phyloP scores from a whole-genome alignment of 352 stramenopile genomes.

The Aphanomyces cochlioides region DNA sequence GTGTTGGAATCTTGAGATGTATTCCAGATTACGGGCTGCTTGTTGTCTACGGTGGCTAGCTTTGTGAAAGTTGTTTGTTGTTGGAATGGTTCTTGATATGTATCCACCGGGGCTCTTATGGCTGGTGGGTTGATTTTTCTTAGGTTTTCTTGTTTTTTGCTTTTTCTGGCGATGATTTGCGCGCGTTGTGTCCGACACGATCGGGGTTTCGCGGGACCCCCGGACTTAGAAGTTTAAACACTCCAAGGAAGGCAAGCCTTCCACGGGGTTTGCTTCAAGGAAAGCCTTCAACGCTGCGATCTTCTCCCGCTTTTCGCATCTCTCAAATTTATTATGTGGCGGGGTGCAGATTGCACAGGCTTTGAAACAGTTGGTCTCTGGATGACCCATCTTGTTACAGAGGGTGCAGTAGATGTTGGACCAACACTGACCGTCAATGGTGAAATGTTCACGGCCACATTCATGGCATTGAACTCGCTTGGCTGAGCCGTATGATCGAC shows the following conservation, averaged over 20 bases:
- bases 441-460: background rate
- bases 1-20: background rate
- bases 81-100: background rate
- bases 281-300: background rate
- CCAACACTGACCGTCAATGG: background rate
- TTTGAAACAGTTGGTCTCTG: background rate
- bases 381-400: background rate
- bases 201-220: background rate
- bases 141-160: background rate
- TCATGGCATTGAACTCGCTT: background rate
- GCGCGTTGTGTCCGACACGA: background rate
- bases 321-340: background rate
- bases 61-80: background rate
- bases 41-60: background rate
- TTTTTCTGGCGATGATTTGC: background rate
- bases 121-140: background rate
- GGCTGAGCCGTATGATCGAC: background rate
- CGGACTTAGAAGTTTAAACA: slow-evolving; percentile 5
- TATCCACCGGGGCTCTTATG: background rate
- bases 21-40: background rate
- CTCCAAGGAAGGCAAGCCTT: background rate
- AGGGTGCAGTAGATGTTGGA: background rate
- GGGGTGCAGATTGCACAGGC: background rate
- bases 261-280: background rate
- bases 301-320: background rate